Conservation (phyloP, 768 basidiomycete genomes). For the Leccinum boreale region DNA sequence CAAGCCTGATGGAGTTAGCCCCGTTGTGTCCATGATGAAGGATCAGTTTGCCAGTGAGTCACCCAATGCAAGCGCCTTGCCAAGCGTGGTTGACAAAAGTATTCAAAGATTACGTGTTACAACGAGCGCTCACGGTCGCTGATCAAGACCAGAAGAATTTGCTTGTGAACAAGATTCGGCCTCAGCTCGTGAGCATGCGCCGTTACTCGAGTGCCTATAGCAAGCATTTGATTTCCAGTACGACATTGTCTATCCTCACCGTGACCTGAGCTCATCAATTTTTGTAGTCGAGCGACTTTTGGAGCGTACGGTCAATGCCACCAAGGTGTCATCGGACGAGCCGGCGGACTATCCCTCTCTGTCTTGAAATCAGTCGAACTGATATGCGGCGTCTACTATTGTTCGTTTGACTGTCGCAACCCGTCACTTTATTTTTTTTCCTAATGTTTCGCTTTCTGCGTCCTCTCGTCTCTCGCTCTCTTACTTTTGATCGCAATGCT, state of each 20-base stretch:
- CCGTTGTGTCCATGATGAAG: constrained; percentile 71
- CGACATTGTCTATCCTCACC: constrained; percentile 26
- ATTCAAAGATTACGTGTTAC: constrained; percentile 75
- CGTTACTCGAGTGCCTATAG: constrained; percentile 69
- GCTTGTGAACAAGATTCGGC: constrained; percentile 59
- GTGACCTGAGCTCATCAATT: constrained; percentile 7
- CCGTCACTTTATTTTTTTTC: constrained; percentile 3
- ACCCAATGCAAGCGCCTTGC: neutral
- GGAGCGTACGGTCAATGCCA: constrained; percentile 43
- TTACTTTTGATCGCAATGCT: constrained; percentile 33
- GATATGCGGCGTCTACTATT: neutral
- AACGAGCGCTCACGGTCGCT: constrained; percentile 67
- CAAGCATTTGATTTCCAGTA: constrained; percentile 81
- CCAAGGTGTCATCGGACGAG: constrained; percentile 26
- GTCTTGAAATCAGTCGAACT: constrained; percentile 24
- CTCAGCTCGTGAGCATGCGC: constrained; percentile 68
- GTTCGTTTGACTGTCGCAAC: constrained; percentile 8
- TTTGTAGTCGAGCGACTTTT: constrained; percentile 65
- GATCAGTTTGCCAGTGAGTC: constrained; percentile 85
- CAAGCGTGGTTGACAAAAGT: constrained; percentile 3
- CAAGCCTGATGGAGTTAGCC: constrained; percentile 63
- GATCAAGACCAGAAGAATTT: constrained; percentile 70
- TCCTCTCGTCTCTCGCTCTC: constrained; percentile 11
- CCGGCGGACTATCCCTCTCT: constrained; percentile 30
- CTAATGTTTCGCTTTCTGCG: neutral